Percentiles rank a stretch among this genome's conserved stretches.
Evolutionary conservation across 495 filamentous ascomycete genomes (phyloP).

Genomic region (Neurospora sp.): DNA sequence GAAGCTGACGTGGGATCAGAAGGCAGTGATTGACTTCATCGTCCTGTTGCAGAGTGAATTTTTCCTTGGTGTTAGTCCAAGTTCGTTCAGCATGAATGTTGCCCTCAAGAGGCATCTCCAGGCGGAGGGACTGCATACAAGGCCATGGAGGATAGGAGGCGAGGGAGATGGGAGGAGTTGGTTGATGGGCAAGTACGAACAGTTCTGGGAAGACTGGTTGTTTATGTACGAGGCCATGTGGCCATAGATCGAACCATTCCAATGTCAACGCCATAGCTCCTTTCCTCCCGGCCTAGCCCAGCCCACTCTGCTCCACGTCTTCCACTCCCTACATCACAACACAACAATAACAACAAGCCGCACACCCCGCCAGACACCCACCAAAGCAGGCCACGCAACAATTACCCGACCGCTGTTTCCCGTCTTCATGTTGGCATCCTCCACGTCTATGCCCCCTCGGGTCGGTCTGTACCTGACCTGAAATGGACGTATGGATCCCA

Average conservation of each 20-base stretch:
- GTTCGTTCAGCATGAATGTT: conserved; percentile 37
- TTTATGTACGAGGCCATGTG: conserved; percentile 39
- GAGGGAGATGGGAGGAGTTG: conserved; percentile 31
- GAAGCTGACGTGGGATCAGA: conserved; percentile 35
- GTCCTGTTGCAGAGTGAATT: conserved; percentile 29
- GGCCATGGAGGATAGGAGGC: conserved; percentile 33
- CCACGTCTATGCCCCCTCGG: background rate
- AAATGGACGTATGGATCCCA: background rate
- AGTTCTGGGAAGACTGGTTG: conserved; percentile 37
- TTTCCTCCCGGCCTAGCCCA: no score
- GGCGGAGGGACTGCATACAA: conserved; percentile 26
- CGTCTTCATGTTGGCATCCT: background rate
- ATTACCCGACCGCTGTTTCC: background rate
- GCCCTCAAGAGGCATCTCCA: conserved; percentile 31
- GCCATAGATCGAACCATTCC: no score
- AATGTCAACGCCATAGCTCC: no score
- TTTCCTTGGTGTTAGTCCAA: conserved; percentile 34
- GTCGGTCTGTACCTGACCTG: background rate
- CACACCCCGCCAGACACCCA: background rate
- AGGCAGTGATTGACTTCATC: conserved; percentile 33
- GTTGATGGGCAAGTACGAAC: conserved; percentile 28
- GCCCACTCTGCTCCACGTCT: no score
- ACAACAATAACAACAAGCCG: background rate
- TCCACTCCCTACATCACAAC: background rate
- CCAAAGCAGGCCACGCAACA: background rate